phyloP scores from a whole-genome alignment of 257 asterid genomes.

The Petunia secreta region DNA sequence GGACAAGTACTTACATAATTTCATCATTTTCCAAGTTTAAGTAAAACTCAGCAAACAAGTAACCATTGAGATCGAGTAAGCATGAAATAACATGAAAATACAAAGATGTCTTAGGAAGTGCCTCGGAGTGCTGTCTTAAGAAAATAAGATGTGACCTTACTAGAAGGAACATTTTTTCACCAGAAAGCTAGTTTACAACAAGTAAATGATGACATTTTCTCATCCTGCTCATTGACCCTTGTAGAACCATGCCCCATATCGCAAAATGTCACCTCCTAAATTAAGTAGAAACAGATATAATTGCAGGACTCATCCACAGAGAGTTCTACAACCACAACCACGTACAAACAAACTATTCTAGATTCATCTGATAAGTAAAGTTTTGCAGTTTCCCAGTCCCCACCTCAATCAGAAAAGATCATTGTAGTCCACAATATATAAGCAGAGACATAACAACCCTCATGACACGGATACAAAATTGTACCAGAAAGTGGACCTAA shows the following conservation, averaged over 20 bases:
- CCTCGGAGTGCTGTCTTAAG: not conserved
- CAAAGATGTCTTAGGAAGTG: not conserved
- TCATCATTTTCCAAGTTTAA: too few species aligned
- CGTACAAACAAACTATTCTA: not conserved
- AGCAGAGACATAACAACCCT: not conserved
- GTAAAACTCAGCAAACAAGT: not conserved
- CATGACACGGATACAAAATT: not conserved
- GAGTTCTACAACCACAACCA: not conserved
- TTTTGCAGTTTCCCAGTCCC: not conserved
- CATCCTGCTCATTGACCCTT: not conserved
- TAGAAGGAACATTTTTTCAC: not conserved
- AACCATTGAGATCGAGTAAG: not conserved
- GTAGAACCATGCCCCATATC: not conserved
- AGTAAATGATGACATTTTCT: not conserved
- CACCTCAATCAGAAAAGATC: not conserved
- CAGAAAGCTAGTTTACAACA: not conserved
- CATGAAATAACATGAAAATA: not conserved
- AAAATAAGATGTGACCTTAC: not conserved
- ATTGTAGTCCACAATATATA: not conserved
- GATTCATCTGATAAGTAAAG: not conserved
- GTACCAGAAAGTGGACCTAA: not conserved
- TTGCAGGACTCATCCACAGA: not conserved
- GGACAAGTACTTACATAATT: not conserved
- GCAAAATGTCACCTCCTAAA: not conserved
- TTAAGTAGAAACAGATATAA: not conserved